These are phyloP conservation scores for Amylostereum areolatum DNA, from an alignment of 1,284 basidiomycete species.

Conservation along the genomic window DNA sequence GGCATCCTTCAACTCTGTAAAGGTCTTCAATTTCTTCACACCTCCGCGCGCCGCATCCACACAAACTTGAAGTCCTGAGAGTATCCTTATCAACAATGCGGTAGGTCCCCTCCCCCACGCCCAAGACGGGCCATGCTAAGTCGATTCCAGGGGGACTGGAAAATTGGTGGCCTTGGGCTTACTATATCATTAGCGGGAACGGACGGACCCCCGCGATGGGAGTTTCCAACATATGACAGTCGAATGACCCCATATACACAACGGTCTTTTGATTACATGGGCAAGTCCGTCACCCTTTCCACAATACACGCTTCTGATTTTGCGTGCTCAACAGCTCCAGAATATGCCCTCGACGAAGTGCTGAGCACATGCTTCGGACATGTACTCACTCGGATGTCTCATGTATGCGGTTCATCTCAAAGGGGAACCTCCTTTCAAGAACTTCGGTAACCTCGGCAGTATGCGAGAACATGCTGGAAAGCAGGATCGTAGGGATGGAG, in stretches of 20 bases:
- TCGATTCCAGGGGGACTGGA: slow-evolving; percentile 96
- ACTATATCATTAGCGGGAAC: slow-evolving; percentile 73
- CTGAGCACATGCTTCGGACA: slow-evolving; percentile 85
- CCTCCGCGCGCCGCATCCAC: slow-evolving; percentile 87
- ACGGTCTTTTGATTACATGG: slow-evolving; percentile 92
- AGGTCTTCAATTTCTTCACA: slow-evolving; percentile 89
- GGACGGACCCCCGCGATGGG: slow-evolving; percentile 78
- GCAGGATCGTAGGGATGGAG: slow-evolving; percentile 52
- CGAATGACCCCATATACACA: slow-evolving; percentile 79
- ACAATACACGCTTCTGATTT: not conserved
- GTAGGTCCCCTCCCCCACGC: slow-evolving; percentile 38
- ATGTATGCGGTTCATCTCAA: slow-evolving; percentile 89
- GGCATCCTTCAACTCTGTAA: slow-evolving; percentile 92
- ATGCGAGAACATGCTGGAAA: slow-evolving; percentile 78
- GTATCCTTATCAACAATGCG: slow-evolving; percentile 81
- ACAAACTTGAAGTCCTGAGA: slow-evolving; percentile 86
- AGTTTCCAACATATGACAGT: slow-evolving; percentile 85
- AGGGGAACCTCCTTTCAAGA: slow-evolving; percentile 84
- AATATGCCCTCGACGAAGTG: slow-evolving; percentile 89
- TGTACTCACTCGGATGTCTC: slow-evolving; percentile 91
- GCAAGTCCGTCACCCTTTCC: slow-evolving; percentile 33
- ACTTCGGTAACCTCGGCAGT: slow-evolving; percentile 76
- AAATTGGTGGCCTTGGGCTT: slow-evolving; percentile 85
- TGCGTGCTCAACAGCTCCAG: slow-evolving; percentile 63
- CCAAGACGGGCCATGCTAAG: too few relatives aligned